Base-by-base conservation (phyloP, 768 basidiomycete genomes). In the Stropharia rugosoannulata region DNA sequence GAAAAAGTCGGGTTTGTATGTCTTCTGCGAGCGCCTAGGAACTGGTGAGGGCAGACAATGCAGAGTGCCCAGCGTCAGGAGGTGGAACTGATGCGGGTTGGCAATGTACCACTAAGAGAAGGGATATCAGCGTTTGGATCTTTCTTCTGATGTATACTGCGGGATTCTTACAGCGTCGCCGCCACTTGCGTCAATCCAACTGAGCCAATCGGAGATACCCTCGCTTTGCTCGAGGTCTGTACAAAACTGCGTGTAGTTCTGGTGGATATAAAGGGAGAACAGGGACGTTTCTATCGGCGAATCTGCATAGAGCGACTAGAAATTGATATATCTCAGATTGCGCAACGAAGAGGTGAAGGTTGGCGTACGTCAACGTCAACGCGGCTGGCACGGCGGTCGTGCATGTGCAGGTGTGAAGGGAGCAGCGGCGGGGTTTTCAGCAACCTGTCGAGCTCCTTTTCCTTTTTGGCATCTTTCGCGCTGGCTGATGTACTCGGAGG, bases 241-340 rank as follows among this genome's bases (percentile, higher is more conserved):
- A 65, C 91, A 95, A 65, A 92, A 98, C 54, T 88, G 86, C 0
- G 87, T 80, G 62, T 95, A 93, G 66, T 97, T 98, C 69, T 98
- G 95, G 62, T 99, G 97, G 8, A 95, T 78, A 66, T 98, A 99
- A 6, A 96, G 70, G 2, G 88, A 87, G 59, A 95, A 89, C 1
- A 98, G 75, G 1, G 91, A 92, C 1, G 93, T 85, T 70, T 99
- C 97, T 52, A 98, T 88, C 0, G 96, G 94, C 0, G 90, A 90
- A 66, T 93, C 89, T 1, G 87, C 83, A 65, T 89, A 90, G 3
- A 98, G 71, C 10, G 68, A 68, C 93, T 95, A n/a, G 46, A n/a
- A 50, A 29, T 29, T 42, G 10, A 12, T n/a, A 35, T 46, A 35
- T 47, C 32, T 57, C 29, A 56, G 37, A 35, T 22, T 10, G 39